phyloP scores from a whole-genome alignment of 2,329 filamentous ascomycete species.

The Aspergillus fumigatus region DNA sequence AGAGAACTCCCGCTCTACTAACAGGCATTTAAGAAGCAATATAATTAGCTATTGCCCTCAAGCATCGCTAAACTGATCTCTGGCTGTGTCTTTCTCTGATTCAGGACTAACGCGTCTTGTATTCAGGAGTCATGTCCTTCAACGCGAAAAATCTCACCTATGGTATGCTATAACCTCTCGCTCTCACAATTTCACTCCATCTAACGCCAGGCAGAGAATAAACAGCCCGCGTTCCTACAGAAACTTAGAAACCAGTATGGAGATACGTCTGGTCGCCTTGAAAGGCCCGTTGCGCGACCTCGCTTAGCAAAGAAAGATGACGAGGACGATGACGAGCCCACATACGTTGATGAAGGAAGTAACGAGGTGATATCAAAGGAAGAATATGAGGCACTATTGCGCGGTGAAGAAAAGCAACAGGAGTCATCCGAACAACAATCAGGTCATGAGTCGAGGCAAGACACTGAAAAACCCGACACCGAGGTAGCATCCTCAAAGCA shows the following conservation, averaged over 20 bases:
- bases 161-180: constrained; percentile 23
- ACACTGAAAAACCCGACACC: constrained; percentile 2
- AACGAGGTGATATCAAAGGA: constrained; percentile 43
- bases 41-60: not conserved
- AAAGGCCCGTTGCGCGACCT: constrained; percentile 33
- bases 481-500: constrained; percentile 25
- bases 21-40: not conserved
- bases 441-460: constrained; percentile 10
- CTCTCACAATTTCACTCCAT: constrained; percentile 7
- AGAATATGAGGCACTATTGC: constrained; percentile 38
- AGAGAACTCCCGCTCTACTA: not conserved
- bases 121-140: constrained; percentile 30
- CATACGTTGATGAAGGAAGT: constrained; percentile 42
- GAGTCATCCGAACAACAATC: constrained; percentile 1
- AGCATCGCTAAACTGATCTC: not conserved
- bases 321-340: constrained; percentile 41
- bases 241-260: constrained; percentile 38
- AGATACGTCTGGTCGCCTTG: constrained; percentile 31
- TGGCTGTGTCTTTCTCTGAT: not conserved
- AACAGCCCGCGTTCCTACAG: constrained; percentile 39
- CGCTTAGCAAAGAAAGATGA: constrained; percentile 32
- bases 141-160: constrained; percentile 43
- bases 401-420: constrained; percentile 18
- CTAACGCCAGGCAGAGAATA: constrained; percentile 32
- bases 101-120: constrained; percentile 5